phyloP scores from a whole-genome alignment of 768 basidiomycete species.

The Suillus paluster region DNA sequence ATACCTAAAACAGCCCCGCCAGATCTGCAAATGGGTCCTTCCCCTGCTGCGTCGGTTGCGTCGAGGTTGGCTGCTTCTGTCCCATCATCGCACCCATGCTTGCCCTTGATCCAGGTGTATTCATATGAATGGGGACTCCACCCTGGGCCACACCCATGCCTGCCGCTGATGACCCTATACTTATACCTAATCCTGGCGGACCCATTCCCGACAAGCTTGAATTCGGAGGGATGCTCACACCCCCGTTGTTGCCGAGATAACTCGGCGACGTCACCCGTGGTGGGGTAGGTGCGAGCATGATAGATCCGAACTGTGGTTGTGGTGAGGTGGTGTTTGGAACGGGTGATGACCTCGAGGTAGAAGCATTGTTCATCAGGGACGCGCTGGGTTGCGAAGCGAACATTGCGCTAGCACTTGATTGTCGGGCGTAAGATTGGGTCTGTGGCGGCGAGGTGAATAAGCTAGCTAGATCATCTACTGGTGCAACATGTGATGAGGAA shows the following conservation, averaged over 20 bases:
- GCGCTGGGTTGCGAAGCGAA: slow-evolving; percentile 19
- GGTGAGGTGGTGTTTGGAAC: slow-evolving; percentile 15
- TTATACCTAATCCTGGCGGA: slow-evolving; percentile 15
- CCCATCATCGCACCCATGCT: slow-evolving; percentile 11
- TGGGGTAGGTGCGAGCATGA: slow-evolving; percentile 47
- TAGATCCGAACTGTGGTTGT: slow-evolving; percentile 40
- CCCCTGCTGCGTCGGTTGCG: slow-evolving; percentile 36
- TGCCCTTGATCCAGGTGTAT: slow-evolving; percentile 7
- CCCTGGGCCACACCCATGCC: background rate
- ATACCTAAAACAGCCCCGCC: slow-evolving; percentile 66
- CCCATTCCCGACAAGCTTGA: slow-evolving; percentile 16
- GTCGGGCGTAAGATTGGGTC: background rate
- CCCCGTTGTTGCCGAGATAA: slow-evolving; percentile 23
- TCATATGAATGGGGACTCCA: background rate
- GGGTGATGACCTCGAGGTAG: slow-evolving; percentile 28
- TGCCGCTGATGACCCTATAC: slow-evolving; percentile 7
- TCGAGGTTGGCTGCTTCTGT: slow-evolving; percentile 27
- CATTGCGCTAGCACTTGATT: slow-evolving; percentile 4
- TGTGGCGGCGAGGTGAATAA: slow-evolving; percentile 48
- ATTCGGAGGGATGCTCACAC: slow-evolving; percentile 12
- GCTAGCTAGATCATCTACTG: slow-evolving; percentile 62
- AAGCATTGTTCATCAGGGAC: slow-evolving; percentile 33
- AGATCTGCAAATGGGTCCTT: slow-evolving; percentile 90
- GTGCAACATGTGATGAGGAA: slow-evolving; percentile 22
- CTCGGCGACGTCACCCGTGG: slow-evolving; percentile 25